Evolutionary conservation across 176 grass and related monocot species (phyloP).

Genomic region (Carex myosuroides): DNA sequence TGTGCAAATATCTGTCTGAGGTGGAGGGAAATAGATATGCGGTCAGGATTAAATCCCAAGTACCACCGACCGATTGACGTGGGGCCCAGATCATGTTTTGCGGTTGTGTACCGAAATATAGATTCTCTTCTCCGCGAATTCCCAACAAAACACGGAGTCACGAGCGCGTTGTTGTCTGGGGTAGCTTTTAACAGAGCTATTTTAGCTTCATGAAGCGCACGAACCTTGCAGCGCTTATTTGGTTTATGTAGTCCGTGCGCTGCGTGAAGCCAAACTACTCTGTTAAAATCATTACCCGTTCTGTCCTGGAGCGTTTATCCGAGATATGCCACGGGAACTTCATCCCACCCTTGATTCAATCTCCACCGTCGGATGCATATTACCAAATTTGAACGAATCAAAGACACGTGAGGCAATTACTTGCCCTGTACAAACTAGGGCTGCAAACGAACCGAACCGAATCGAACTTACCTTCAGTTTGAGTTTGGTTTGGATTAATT

Average conservation of each 20-base stretch:
- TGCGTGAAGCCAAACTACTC: too few relatives aligned
- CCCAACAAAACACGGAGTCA: not conserved
- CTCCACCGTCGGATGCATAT: not conserved
- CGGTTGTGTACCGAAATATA: not conserved
- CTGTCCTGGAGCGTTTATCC: not conserved
- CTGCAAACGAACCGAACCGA: too few relatives aligned
- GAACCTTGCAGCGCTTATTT: too few relatives aligned
- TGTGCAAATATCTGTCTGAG: not conserved
- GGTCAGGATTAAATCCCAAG: not conserved
- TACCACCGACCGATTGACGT: not conserved
- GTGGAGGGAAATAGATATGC: not conserved
- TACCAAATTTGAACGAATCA: not conserved
- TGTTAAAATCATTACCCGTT: too few relatives aligned
- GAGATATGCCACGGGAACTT: not conserved
- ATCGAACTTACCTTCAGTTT: too few relatives aligned
- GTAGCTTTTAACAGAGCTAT: too few relatives aligned
- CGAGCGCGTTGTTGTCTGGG: not conserved
- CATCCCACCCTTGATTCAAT: not conserved
- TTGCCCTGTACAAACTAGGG: not conserved
- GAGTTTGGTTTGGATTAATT: too few relatives aligned
- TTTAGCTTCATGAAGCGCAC: too few relatives aligned
- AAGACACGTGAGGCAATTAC: not conserved
- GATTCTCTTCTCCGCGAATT: not conserved
- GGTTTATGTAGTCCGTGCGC: too few relatives aligned
- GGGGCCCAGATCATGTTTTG: conserved; percentile 3